A percentile compares a stretch with the other conserved stretches of the same genome.
Evolutionary conservation across 129 eudicot genomes (phyloP).

Genomic region (Chrysanthemum makinoi): DNA sequence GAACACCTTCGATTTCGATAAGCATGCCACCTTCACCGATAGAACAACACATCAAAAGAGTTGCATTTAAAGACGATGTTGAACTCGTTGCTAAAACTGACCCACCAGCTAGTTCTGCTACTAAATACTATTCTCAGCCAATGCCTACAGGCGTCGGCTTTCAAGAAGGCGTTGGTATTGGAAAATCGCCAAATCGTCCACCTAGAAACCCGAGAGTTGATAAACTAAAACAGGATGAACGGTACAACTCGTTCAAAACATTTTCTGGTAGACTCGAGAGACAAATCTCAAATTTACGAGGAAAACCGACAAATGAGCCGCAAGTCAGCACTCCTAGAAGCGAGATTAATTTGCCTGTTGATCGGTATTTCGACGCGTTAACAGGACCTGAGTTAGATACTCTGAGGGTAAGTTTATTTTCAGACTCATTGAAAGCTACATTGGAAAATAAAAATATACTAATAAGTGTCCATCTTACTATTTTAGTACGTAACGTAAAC

Average conservation of each 20-base stretch:
- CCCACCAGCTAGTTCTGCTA: constrained; percentile 8
- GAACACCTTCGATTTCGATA: constrained; percentile 58
- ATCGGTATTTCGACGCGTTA: constrained; percentile 83
- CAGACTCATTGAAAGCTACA: neutral
- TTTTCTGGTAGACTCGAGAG: constrained; percentile 75
- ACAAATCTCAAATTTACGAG: constrained; percentile 51
- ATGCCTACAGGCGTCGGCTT: constrained; percentile 40
- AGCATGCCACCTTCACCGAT: constrained; percentile 82
- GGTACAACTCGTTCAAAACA: constrained; percentile 74
- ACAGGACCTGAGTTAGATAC: constrained; percentile 86
- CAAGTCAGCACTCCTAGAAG: constrained; percentile 24
- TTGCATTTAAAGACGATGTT: constrained; percentile 40
- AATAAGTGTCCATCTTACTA: too few species aligned
- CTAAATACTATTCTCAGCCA: constrained; percentile 65
- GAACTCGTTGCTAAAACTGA: constrained; percentile 20
- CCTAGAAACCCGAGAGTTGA: constrained; percentile 28
- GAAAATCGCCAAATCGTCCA: constrained; percentile 23
- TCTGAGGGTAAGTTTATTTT: constrained; percentile 43
- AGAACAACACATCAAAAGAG: constrained; percentile 37
- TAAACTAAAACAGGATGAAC: constrained; percentile 40
- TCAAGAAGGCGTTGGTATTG: constrained; percentile 25
- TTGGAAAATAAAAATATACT: neutral
- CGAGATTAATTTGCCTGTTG: constrained; percentile 46
- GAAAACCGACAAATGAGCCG: constrained; percentile 30
- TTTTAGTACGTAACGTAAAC: neutral